Evolutionary conservation across 2,329 filamentous ascomycete genomes (phyloP), one percentile per base, ranked within the genome.

Genomic region (Rutstroemia sp.): DNA sequence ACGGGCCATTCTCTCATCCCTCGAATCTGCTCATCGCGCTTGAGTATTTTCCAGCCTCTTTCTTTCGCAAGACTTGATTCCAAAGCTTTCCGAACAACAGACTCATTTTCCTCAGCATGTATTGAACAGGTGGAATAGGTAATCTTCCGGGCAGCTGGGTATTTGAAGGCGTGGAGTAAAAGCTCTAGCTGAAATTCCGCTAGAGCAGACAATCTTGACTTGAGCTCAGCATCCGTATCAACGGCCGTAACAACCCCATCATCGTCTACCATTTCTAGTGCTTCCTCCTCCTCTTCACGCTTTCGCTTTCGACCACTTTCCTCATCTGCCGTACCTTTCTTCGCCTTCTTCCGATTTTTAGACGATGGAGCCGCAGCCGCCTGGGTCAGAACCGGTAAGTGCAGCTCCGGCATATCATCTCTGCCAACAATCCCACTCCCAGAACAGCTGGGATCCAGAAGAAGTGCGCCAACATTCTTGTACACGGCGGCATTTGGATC

Each of bases 111-210:
- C 62, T 88, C 81, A 0, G 82, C 80, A 69, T 97, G 86, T 2
- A 96, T 75, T 0, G 92, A 97, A 70, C 94, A 99, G 0, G 94
- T 97, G 37, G 91, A 96, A 70, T 97, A 99, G 0, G 90, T 92
- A 45, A 97, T 85, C 62, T 83, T 86, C 12, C 70, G 78, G 0
- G 90, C 90, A 1, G 79, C 77, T 0, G 90, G 86, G 64, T 97
- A 99, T 21, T 75, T 72, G 72, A 97, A 86, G 0, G 94, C 92
- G 69, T 96, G 94, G 48, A 87, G 78, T 2, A 99, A 76, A 10
- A 97, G 82, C 25, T 81, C 82, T 5, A 92, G 79, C 71, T 99
- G 94, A 64, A 97, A 94, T 2, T 81, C 79, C 0, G 92, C 85
- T 1, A 99, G 77, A 4, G 89, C 86, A 14, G 79, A 75, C 14